These are phyloP conservation scores for Penicillium hesseltinei DNA, from an alignment of 2,329 filamentous ascomycete genomes.

Conservation along the genomic window DNA sequence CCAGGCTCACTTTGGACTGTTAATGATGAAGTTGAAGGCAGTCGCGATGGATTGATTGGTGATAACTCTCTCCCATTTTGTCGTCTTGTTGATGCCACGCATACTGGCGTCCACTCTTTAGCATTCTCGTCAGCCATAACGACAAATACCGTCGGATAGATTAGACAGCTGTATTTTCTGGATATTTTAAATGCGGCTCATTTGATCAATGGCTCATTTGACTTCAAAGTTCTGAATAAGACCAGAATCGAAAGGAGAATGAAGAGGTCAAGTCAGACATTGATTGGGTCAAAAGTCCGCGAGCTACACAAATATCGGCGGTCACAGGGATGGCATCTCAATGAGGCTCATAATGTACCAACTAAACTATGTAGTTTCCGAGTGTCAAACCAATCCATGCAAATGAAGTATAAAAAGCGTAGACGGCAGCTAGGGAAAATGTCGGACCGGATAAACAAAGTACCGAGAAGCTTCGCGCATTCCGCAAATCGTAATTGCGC, in stretches of 20 bases:
- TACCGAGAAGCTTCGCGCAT: slow-evolving; percentile 13
- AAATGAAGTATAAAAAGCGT: not conserved
- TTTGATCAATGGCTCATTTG: not conserved
- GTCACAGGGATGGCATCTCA: not conserved
- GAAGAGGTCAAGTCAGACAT: not conserved
- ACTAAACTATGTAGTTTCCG: not conserved
- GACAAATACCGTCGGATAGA: not conserved
- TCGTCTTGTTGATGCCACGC: slow-evolving; percentile 28
- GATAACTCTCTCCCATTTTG: slow-evolving; percentile 3
- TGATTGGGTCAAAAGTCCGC: not conserved
- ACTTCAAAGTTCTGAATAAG: not conserved
- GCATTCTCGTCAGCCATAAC: slow-evolving; percentile 12
- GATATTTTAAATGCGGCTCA: not conserved
- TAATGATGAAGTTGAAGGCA: not conserved
- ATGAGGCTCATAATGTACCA: not conserved
- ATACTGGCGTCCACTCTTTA: slow-evolving; percentile 19
- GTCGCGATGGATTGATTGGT: not conserved
- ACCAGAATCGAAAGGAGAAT: not conserved
- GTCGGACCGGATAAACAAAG: slow-evolving; percentile 16
- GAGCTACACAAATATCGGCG: not conserved
- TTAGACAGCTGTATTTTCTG: not conserved
- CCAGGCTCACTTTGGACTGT: not conserved
- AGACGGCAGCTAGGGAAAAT: not conserved
- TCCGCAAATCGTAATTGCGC: slow-evolving; percentile 19
- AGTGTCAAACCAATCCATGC: slow-evolving; percentile 1